These are phyloP conservation scores for Colletotrichum sp. DNA, from an alignment of 2,329 filamentous ascomycete species.

Conservation along the genomic window DNA sequence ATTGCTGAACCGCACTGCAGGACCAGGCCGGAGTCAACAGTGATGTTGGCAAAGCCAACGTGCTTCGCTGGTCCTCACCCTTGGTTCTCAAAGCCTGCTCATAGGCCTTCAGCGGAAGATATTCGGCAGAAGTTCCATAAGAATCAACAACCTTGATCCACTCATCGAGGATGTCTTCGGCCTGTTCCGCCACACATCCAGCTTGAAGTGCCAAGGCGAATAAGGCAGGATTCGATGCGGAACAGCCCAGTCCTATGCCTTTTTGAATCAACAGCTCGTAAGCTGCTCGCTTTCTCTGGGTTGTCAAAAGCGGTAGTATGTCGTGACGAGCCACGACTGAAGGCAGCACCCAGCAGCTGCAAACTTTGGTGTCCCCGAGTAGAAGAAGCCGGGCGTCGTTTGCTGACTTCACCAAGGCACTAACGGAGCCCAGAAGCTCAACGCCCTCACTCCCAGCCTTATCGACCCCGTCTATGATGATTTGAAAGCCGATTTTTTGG, in stretches of 20 bases:
- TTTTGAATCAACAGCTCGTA: background rate
- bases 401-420: background rate
- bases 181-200: background rate
- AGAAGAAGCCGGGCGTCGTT: background rate
- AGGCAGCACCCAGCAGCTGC: background rate
- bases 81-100: background rate
- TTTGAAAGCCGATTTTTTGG: background rate
- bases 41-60: background rate
- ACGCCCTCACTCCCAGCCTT: background rate
- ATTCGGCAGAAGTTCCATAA: background rate
- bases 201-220: background rate
- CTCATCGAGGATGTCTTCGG: background rate
- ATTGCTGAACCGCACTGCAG: background rate
- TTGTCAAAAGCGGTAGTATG: background rate
- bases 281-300: background rate
- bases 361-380: background rate
- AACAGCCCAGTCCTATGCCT: background rate
- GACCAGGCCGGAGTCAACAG: background rate
- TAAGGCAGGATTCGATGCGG: background rate
- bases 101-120: background rate
- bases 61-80: fast-evolving
- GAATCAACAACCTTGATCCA: background rate
- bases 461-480: background rate
- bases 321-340: background rate
- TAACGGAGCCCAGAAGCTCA: background rate